Evolutionary conservation across 2,329 filamentous ascomycete genomes (phyloP).

Genomic region (Sarocladium strictum): DNA sequence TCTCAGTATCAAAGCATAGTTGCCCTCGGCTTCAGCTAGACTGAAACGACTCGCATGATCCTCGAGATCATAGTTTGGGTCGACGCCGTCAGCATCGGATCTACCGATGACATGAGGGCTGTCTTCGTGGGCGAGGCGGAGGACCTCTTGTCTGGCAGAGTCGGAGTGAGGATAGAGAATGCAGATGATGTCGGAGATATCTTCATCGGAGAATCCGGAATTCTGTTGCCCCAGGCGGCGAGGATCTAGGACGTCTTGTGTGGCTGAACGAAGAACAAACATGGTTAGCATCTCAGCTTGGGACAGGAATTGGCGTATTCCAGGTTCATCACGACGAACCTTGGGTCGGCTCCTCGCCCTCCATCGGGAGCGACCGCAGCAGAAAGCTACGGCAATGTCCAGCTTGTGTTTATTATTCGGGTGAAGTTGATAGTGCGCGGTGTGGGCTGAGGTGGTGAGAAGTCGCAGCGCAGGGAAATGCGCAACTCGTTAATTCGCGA

Average conservation of each 20-base stretch:
- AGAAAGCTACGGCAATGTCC: conserved; percentile 15
- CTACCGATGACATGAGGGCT: conserved; percentile 44
- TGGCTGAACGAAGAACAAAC: conserved; percentile 42
- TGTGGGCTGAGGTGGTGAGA: too few relatives aligned
- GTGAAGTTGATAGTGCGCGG: too few relatives aligned
- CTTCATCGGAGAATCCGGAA: conserved; percentile 75
- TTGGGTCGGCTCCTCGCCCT: conserved; percentile 38
- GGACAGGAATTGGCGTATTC: neutral
- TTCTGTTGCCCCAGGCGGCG: conserved; percentile 73
- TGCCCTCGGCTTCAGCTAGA: conserved; percentile 28
- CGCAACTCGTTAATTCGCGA: neutral
- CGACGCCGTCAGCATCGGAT: conserved; percentile 42
- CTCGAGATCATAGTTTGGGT: conserved; percentile 44
- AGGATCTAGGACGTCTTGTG: conserved; percentile 76
- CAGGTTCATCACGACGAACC: conserved; percentile 22
- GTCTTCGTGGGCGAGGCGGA: conserved; percentile 39
- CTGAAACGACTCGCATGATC: conserved; percentile 42
- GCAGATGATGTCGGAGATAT: conserved; percentile 84
- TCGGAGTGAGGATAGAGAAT: conserved; percentile 75
- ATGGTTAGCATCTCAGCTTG: conserved; percentile 12
- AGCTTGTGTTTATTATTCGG: too few relatives aligned
- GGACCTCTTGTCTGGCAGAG: conserved; percentile 66
- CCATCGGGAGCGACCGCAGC: conserved; percentile 32
- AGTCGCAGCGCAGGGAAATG: neutral
- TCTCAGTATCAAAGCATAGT: conserved; percentile 70